Base-by-base conservation (phyloP, 176 grass and related monocot genomes). In the Oryza longistaminata region DNA sequence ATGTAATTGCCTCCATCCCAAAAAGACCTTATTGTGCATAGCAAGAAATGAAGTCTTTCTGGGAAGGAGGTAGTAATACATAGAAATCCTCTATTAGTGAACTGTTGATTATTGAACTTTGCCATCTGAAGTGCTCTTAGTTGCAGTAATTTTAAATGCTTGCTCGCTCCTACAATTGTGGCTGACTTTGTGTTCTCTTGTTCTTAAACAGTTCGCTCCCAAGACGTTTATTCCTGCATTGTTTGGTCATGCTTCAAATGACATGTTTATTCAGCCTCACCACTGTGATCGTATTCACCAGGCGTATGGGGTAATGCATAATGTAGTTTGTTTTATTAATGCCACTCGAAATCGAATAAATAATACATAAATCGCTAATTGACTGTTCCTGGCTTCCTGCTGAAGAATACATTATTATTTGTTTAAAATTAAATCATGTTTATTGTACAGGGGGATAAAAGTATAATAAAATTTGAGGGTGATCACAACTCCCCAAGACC, bases 401-500 rank as follows among this genome's bases (percentile, higher is more conserved):
- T 24, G 2, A 83, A n/a, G n/a, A 73, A 24, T 19, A 55, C 34
- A 34, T 5, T n/a, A 89, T 64, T 46, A 52, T 77, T 73, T 13
- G 53, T 66, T 81, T 69, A 69, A 62, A 62, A n/a, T 69, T 75
- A 68, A 85, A 26, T 35, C 17, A 21, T 52, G 35, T 86, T 35
- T 68, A 76, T 79, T 90, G 61, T 93, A 53, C 87, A 98, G 96
- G 96, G n/a, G 25, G 93, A 84, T 79, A 98, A 98, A 80, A 93
- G 81, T 81, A 79, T 95, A 71, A 90, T 95, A 80, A 98, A 95
- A 90, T 98, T 98, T 93, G 93, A 98, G 17, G 96, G 96, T 43
- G 93, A 95, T 82, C 96, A 98, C 71, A 98, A 98, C 79, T 90
- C 93, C n/a, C 88, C 87, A 52, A 93, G 96, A 87, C 93, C 96